These are phyloP conservation scores for Arctostaphylos glauca DNA, from an alignment of 148 eudicot species.

Conservation along the genomic window DNA sequence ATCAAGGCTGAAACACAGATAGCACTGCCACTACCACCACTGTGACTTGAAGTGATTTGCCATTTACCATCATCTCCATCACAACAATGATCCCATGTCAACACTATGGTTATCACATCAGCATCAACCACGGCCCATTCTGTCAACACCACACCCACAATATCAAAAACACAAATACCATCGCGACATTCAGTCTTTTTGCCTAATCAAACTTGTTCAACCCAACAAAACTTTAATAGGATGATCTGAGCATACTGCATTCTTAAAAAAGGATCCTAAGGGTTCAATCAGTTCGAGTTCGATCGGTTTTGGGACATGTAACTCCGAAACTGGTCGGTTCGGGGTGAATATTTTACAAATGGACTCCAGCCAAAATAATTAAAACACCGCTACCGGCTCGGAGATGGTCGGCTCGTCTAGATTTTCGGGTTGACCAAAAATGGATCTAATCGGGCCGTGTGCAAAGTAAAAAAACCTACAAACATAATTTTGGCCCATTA, in stretches of 20 bases:
- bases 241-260: background rate
- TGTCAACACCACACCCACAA: background rate
- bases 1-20: background rate
- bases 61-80: background rate
- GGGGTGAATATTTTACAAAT: no score
- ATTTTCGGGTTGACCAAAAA: no score
- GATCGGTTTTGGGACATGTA: no score
- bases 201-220: background rate
- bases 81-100: background rate
- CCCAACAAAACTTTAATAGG: background rate
- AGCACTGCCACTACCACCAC: background rate
- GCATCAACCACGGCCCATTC: background rate
- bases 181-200: background rate
- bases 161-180: background rate
- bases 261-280: background rate
- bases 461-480: no score
- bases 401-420: no score
- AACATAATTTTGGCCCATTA: no score
- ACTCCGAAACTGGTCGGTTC: no score
- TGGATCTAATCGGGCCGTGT: no score
- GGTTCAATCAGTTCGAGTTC: no score
- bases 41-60: background rate
- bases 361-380: no score
- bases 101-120: background rate
- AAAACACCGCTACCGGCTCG: no score